A percentile compares a stretch with the other conserved stretches of the same genome.
These are phyloP conservation scores for Sporothrix dimorphospora DNA, from an alignment of 2,329 filamentous ascomycete genomes.

Conservation along the genomic window DNA sequence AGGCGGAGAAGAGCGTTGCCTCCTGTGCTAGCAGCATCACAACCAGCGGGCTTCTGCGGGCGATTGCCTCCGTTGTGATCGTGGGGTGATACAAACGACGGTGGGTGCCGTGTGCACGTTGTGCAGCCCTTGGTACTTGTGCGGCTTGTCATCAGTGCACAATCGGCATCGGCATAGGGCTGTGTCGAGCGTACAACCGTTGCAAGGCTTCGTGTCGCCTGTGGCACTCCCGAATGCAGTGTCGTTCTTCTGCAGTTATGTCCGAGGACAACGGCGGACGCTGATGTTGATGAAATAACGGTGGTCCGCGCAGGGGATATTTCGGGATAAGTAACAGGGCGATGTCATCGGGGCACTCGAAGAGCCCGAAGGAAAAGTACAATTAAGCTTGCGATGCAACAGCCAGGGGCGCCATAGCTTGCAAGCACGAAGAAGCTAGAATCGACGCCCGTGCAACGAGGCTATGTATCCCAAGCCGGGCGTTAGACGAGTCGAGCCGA, in stretches of 20 bases:
- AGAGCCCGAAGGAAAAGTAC: background rate
- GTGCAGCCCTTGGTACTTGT: background rate
- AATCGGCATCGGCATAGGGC: background rate
- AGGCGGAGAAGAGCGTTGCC: background rate
- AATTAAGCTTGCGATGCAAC: background rate
- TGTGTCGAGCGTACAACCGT: background rate
- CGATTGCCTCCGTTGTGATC: background rate
- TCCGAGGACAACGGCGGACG: background rate
- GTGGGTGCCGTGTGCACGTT: background rate
- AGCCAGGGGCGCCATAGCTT: background rate
- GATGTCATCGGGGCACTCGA: slow-evolving; percentile 8
- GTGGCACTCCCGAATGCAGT: background rate
- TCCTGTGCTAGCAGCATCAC: background rate
- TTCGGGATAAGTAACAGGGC: background rate
- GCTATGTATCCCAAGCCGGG: slow-evolving; percentile 14
- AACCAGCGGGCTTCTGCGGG: background rate
- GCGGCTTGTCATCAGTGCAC: background rate
- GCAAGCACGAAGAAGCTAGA: background rate
- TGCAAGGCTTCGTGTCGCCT: background rate
- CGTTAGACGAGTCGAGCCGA: slow-evolving; percentile 14
- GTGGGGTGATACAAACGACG: background rate
- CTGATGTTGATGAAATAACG: background rate
- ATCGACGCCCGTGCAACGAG: background rate
- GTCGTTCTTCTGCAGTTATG: background rate
- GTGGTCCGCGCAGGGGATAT: background rate